Evolutionary conservation across 1,284 basidiomycete genomes (phyloP), one percentile per base, ranked within the genome.

Genomic region (Ganoderma sinense): DNA sequence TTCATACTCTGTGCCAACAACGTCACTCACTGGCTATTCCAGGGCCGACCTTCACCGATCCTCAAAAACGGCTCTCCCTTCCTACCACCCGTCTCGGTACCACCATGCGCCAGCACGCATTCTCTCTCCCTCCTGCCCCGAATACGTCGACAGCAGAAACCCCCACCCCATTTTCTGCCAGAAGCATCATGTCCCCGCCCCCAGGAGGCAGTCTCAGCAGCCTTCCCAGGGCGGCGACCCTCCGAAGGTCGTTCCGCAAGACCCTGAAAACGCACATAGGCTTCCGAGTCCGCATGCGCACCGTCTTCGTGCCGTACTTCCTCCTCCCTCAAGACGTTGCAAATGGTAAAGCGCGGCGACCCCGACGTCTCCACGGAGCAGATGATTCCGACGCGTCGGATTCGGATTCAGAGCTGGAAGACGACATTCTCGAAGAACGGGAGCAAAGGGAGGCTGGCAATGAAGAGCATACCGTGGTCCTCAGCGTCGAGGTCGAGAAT

Each of bases 401-500:
- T 40, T 76, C 77, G 11, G 80, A 81, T 45, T 78, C 78, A 56
- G 74, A 80, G 1, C 82, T 83, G 23, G 79, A 84, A 11, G 84
- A 86, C 31, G 84, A 86, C 64, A 80, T 80, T 29, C 82, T 87
- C 23, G 86, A 86, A 69, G 88, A 90, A 65, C 83, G 83, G 16
- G 85, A 89, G 70, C 80, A 86, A 67, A 79, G 86, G 53, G 90
- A 91, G 76, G 91, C 92, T 0, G 93, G 91, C 10, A 91, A 89
- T 69, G 92, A 91, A 65, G 94, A 96, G 78, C 86, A 92, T 51
- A 94, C 94, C 0, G 90, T 97, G 33, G 90, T 96, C 14, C 87
- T 97, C 14, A 95, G 93, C 73, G 89, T 97, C 10, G 94, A 98
- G 78, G 84, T 97, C 64, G 93, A 95, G 80, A 94, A 95, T 81